A percentile compares a stretch with the other conserved stretches of the same genome.
phyloP scores from a whole-genome alignment of 129 eudicot genomes.

The Silybum marianum region DNA sequence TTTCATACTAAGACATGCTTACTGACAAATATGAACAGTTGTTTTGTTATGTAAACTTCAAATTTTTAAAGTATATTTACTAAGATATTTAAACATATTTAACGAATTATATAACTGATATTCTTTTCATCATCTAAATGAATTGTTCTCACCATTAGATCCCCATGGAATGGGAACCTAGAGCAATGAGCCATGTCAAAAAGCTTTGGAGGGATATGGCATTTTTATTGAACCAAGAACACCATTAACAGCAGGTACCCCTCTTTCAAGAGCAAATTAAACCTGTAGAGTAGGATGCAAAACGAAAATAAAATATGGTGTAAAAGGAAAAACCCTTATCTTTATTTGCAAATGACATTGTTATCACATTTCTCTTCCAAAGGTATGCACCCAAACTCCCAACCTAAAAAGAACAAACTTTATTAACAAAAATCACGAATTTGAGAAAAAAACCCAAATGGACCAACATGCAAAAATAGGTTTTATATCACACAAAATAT shows the following conservation, averaged over 20 bases:
- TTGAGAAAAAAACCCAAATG: too few species aligned
- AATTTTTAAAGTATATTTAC: too few species aligned
- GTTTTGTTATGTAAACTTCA: not conserved
- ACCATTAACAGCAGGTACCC: conserved; percentile 95
- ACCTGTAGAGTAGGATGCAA: too few species aligned
- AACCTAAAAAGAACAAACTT: conserved; percentile 45
- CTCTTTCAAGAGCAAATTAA: conserved; percentile 95
- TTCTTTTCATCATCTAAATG: too few species aligned
- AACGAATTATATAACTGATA: too few species aligned
- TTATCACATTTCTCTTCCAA: conserved; percentile 85
- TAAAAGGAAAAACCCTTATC: too few species aligned
- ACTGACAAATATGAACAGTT: too few species aligned
- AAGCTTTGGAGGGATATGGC: conserved; percentile 86
- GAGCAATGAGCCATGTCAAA: conserved; percentile 99
- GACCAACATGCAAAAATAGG: too few species aligned
- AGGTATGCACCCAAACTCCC: conserved; percentile 99
- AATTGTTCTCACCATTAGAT: conserved; percentile 59
- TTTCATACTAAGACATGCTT: too few species aligned
- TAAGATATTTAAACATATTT: too few species aligned
- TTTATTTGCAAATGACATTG: conserved; percentile 96
- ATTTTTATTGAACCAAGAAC: conserved; percentile 89
- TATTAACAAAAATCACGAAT: conserved; percentile 2
- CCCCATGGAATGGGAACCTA: conserved; percentile 96
- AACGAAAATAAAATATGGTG: too few species aligned
- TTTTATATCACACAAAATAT: too few species aligned